Percentiles rank a stretch among this genome's conserved stretches.
Conservation (phyloP, 164 flowering plant species). For the Platanus orientalis region DNA sequence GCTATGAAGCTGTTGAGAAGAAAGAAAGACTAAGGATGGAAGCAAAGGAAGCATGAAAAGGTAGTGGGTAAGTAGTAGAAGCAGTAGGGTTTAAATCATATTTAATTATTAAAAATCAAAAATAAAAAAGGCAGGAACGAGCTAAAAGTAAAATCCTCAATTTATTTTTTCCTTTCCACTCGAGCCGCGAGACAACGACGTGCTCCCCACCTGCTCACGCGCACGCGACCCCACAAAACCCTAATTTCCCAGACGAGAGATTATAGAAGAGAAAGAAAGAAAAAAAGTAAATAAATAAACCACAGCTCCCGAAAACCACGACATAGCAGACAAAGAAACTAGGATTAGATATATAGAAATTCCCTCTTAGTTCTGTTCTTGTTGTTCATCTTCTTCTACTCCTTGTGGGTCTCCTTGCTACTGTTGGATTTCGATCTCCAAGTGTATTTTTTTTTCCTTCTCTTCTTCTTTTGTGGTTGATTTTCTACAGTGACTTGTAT, state of each 20-base stretch:
- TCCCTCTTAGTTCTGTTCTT: background rate
- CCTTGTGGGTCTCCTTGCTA: background rate
- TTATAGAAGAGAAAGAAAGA: background rate
- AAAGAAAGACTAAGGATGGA: background rate
- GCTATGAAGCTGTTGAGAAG: conserved; percentile 1
- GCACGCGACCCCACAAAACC: conserved; percentile 65
- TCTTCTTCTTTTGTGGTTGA: conserved; percentile 15
- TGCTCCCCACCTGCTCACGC: conserved; percentile 61
- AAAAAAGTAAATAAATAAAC: background rate
- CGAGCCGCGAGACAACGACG: conserved; percentile 47
- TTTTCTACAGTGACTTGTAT: conserved; percentile 9
- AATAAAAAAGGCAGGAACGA: background rate
- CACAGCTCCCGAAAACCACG: background rate
- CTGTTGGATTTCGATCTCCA: background rate
- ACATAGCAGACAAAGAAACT: background rate
- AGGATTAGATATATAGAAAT: background rate
- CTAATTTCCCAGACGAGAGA: conserved; percentile 37
- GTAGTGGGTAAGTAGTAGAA: background rate
- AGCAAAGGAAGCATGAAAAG: conserved; percentile 7
- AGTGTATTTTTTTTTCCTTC: background rate
- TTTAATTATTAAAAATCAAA: no score
- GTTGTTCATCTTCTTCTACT: background rate
- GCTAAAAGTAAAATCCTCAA: background rate
- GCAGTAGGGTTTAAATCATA: background rate
- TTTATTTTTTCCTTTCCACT: background rate